A percentile compares a stretch with the other conserved stretches of the same genome.
Evolutionary conservation across 805 yeast genomes (phyloP).

Genomic region (Debaryomyces maramus): DNA sequence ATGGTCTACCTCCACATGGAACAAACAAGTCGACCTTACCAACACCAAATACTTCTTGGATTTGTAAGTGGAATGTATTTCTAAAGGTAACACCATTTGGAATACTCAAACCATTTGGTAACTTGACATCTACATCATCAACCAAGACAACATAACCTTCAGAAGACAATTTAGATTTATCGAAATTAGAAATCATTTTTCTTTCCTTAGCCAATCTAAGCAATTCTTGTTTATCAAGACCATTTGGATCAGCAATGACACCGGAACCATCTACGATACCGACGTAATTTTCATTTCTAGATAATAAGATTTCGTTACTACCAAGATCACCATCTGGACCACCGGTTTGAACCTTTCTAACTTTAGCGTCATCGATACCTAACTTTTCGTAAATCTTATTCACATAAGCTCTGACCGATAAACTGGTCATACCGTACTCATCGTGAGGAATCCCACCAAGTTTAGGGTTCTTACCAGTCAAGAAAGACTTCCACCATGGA

Average conservation of each 20-base stretch:
- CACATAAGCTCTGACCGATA: conserved; percentile 90
- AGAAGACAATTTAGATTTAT: conserved; percentile 61
- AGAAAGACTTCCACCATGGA: conserved; percentile 97
- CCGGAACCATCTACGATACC: conserved; percentile 96
- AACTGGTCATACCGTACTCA: conserved; percentile 95
- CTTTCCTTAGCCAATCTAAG: conserved; percentile 75
- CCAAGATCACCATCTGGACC: conserved; percentile 99
- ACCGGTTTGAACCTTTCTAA: conserved; percentile 91
- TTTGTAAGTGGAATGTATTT: conserved; percentile 80
- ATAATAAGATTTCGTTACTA: conserved; percentile 87
- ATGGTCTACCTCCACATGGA: conserved; percentile 99
- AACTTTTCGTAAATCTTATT: conserved; percentile 82
- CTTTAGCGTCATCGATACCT: conserved; percentile 53
- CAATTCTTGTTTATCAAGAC: conserved; percentile 79
- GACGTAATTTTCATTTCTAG: conserved; percentile 79
- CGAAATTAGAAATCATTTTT: conserved; percentile 69
- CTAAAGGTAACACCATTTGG: conserved; percentile 88
- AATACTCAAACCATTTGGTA: conserved; percentile 76
- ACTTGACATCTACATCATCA: conserved; percentile 74
- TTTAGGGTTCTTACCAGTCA: conserved; percentile 90
- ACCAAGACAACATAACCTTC: conserved; percentile 82
- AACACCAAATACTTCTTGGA: conserved; percentile 59
- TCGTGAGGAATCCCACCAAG: conserved; percentile 99
- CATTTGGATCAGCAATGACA: conserved; percentile 88
- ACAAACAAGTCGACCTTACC: conserved; percentile 80